Percentiles rank a stretch among this genome's conserved stretches.
Evolutionary conservation across 768 basidiomycete genomes (phyloP).

Genomic region (Leccinum longicurvipes): DNA sequence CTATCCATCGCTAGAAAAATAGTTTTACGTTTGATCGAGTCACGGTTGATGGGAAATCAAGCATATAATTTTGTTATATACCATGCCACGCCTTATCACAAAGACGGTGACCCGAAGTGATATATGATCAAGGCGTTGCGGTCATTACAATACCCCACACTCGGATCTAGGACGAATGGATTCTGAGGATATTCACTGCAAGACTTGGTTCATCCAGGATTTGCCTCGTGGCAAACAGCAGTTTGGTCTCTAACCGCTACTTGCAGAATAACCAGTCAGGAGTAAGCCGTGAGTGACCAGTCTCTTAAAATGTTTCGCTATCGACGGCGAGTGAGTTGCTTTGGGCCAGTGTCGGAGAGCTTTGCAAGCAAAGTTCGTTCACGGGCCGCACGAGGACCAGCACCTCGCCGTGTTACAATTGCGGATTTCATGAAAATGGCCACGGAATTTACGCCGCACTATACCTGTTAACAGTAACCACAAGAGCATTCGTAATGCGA

Average conservation of each 20-base stretch:
- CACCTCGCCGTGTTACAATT: background rate
- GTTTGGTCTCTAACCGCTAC: background rate
- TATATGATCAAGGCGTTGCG: background rate
- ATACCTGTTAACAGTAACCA: background rate
- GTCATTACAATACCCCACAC: background rate
- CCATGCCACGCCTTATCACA: too few relatives aligned
- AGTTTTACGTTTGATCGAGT: background rate
- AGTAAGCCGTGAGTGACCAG: background rate
- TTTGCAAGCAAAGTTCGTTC: background rate
- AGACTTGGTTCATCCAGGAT: background rate
- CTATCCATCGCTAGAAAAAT: background rate
- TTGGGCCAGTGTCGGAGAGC: background rate
- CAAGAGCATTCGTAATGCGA: background rate
- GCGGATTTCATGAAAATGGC: background rate
- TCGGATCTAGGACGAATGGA: background rate
- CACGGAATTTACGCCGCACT: background rate
- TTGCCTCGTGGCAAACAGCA: background rate
- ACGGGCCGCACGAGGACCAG: background rate
- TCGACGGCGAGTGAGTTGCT: background rate
- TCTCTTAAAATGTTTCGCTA: background rate
- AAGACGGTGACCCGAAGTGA: background rate
- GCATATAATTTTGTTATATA: background rate
- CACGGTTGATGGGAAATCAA: background rate
- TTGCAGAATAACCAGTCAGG: too few relatives aligned
- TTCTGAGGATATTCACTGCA: background rate